A percentile compares a stretch with the other conserved stretches of the same genome.
phyloP scores from a whole-genome alignment of 75 land plant species.

The Sequoia sempervirens region DNA sequence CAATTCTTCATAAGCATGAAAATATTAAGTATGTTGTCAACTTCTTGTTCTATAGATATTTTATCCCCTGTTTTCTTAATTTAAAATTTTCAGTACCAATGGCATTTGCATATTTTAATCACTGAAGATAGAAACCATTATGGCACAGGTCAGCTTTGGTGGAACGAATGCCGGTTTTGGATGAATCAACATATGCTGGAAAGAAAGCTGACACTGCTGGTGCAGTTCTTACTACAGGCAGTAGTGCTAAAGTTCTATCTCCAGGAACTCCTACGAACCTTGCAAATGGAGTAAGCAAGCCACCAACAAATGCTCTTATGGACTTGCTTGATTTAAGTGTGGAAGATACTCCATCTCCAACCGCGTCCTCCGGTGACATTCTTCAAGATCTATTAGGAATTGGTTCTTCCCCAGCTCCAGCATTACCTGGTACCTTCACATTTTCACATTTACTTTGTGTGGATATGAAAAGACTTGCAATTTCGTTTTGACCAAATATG shows the following conservation, averaged over 20 bases:
- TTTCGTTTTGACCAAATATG: neutral
- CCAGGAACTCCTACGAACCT: slow-evolving; percentile 35
- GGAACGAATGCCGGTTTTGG: slow-evolving; percentile 93
- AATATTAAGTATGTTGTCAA: slow-evolving; percentile 60
- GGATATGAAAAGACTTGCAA: neutral
- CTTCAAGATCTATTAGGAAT: slow-evolving; percentile 72
- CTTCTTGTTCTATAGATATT: neutral
- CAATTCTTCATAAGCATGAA: slow-evolving; percentile 72
- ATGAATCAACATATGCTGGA: slow-evolving; percentile 64
- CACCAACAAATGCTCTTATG: slow-evolving; percentile 57
- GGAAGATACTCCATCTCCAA: slow-evolving; percentile 65
- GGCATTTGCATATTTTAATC: neutral
- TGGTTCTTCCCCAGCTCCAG: slow-evolving; percentile 35
- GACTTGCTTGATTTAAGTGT: slow-evolving; percentile 82
- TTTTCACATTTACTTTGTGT: neutral
- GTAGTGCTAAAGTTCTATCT: slow-evolving; percentile 17
- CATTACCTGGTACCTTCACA: slow-evolving; percentile 31
- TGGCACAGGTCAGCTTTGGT: slow-evolving; percentile 67
- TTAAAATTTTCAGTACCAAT: neutral
- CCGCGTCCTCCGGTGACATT: slow-evolving; percentile 60
- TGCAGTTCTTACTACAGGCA: slow-evolving; percentile 16
- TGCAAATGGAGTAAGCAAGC: slow-evolving; percentile 75
- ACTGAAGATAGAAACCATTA: neutral
- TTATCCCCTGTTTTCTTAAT: neutral
- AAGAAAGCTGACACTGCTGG: slow-evolving; percentile 57